These are phyloP conservation scores for Collybiopsis luxurians DNA, from an alignment of 768 basidiomycete species.

Conservation along the genomic window DNA sequence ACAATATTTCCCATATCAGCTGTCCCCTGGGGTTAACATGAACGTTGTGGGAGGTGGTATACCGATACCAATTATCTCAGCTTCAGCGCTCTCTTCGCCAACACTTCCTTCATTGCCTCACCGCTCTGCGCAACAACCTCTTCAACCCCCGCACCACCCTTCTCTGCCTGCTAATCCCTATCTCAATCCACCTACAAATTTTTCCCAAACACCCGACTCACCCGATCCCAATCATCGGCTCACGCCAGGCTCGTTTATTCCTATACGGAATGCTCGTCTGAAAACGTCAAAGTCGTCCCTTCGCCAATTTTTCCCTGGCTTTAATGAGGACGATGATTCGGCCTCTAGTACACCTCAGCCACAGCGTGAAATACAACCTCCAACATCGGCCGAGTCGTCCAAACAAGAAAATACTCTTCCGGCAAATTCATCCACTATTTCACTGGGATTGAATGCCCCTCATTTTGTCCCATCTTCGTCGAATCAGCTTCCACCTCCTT, in stretches of 20 bases:
- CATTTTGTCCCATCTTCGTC: conserved; percentile 1
- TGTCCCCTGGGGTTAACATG: not conserved
- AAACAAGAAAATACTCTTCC: not conserved
- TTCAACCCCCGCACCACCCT: not conserved
- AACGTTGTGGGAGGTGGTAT: not conserved
- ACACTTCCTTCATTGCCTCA: not conserved
- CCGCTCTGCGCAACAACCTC: not conserved
- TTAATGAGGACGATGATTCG: conserved; percentile 57
- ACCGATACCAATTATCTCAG: not conserved
- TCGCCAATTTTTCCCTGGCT: conserved; percentile 80
- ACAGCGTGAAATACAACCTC: not conserved
- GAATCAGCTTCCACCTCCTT: not conserved
- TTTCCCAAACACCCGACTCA: not conserved
- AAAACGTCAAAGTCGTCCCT: conserved; percentile 69
- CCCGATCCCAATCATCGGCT: not conserved
- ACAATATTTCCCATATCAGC: not conserved
- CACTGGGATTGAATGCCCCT: not conserved
- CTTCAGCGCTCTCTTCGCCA: not conserved
- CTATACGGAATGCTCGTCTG: conserved; percentile 50
- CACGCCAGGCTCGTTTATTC: not conserved
- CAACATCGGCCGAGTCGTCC: not conserved
- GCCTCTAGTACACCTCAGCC: not conserved
- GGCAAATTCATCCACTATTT: not conserved
- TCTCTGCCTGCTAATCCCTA: not conserved
- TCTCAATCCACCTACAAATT: not conserved